A percentile compares a stretch with the other conserved stretches of the same genome.
Conservation (phyloP, 192 early-diverging fungal species). For the Dissophora ornata region DNA sequence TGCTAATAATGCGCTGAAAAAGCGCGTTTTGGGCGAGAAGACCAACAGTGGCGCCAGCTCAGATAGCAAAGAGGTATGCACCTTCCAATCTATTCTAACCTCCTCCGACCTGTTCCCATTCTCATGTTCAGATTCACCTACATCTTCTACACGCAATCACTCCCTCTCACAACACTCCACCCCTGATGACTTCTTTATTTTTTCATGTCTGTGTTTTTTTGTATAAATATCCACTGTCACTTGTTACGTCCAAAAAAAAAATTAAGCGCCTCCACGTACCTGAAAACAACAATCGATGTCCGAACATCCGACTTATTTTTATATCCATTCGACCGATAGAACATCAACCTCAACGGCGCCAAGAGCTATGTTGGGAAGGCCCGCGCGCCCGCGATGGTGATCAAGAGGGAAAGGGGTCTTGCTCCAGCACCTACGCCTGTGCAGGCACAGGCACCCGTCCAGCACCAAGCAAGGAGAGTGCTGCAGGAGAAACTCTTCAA, state of each 20-base stretch:
- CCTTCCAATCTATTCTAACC: background rate
- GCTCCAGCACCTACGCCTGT: background rate
- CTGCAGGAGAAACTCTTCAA: conserved; percentile 1
- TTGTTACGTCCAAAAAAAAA: conserved; percentile 4
- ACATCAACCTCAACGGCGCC: background rate
- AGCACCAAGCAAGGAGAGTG: conserved; percentile 5
- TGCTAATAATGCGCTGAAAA: conserved; percentile 4
- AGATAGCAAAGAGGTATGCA: conserved; percentile 23
- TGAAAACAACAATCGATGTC: background rate
- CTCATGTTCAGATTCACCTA: background rate
- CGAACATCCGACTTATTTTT: background rate
- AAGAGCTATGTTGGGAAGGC: background rate
- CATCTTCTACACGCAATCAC: background rate
- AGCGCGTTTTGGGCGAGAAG: conserved; percentile 32
- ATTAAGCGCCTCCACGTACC: background rate
- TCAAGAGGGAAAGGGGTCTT: too few species aligned
- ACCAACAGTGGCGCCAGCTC: conserved; percentile 6
- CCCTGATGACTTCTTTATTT: background rate
- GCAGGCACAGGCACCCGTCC: background rate
- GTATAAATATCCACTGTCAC: conserved; percentile 1
- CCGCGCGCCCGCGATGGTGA: background rate
- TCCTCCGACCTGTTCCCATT: background rate
- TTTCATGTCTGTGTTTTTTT: background rate
- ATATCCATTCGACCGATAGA: background rate
- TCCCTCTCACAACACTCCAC: background rate